Evolutionary conservation across 768 basidiomycete genomes (phyloP).

Genomic region (Pholiota microspora): DNA sequence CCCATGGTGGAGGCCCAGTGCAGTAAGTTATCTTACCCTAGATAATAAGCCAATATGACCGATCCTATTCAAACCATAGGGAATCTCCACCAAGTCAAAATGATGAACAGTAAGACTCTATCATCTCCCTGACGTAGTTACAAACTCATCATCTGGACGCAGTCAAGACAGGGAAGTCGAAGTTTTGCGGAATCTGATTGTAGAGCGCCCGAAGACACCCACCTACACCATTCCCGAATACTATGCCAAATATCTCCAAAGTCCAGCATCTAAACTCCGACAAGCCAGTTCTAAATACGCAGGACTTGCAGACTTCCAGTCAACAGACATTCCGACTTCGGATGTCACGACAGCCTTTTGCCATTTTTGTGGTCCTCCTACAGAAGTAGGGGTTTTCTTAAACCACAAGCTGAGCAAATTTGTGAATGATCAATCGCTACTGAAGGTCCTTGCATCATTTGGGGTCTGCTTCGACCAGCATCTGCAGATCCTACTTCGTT

Average conservation of each 20-base stretch:
- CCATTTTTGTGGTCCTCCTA: neutral
- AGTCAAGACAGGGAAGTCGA: too few species aligned
- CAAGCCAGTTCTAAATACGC: too few species aligned
- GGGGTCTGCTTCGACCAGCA: conserved; percentile 19
- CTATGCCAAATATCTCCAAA: neutral
- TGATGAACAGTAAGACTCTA: too few species aligned
- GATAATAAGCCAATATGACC: too few species aligned
- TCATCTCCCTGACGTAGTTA: too few species aligned
- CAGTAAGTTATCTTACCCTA: neutral
- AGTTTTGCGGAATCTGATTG: too few species aligned
- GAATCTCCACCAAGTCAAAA: too few species aligned
- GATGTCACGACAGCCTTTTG: neutral
- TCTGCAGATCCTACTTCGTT: conserved; percentile 9
- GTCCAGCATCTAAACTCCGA: neutral
- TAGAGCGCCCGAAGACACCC: too few species aligned
- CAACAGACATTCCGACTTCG: neutral
- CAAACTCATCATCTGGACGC: too few species aligned
- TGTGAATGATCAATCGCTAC: conserved; percentile 1
- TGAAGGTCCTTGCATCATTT: neutral
- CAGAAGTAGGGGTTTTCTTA: neutral
- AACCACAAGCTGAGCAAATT: conserved; percentile 1
- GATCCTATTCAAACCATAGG: too few species aligned
- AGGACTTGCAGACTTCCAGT: neutral
- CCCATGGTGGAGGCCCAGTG: neutral
- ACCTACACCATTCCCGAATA: too few species aligned